A percentile compares a stretch with the other conserved stretches of the same genome.
Evolutionary conservation across 2,329 filamentous ascomycete species (phyloP).

Genomic region (Cadophora gregata): DNA sequence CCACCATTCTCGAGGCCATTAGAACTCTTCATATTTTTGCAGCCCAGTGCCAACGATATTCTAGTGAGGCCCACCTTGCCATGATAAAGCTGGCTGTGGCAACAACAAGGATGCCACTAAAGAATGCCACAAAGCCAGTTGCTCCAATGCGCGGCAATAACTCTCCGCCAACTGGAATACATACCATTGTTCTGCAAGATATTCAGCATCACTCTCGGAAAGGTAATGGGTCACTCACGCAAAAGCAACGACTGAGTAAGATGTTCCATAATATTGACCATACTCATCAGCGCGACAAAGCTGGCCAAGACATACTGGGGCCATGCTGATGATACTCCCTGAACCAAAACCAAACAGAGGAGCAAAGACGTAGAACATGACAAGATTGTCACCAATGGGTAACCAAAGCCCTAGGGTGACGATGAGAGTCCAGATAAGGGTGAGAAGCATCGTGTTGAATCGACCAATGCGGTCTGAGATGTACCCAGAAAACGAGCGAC

Average conservation of each 20-base stretch:
- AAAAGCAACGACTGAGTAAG: conserved; percentile 41
- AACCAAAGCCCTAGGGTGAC: conserved; percentile 38
- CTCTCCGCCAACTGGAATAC: conserved; percentile 40
- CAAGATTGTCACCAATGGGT: conserved; percentile 33
- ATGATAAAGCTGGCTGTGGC: conserved; percentile 38
- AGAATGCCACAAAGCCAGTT: conserved; percentile 38
- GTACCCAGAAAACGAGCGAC: conserved; percentile 37
- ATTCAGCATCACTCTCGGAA: background rate
- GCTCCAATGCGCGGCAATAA: conserved; percentile 35
- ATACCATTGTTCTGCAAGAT: conserved; percentile 35
- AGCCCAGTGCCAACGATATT: conserved; percentile 41
- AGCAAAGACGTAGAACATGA: conserved; percentile 41
- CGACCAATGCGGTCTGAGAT: conserved; percentile 38
- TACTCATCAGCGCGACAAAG: conserved; percentile 42
- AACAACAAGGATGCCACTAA: conserved; percentile 38
- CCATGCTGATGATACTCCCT: conserved; percentile 42
- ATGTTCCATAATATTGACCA: conserved; percentile 41
- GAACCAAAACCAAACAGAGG: conserved; percentile 42
- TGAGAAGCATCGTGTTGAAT: conserved; percentile 40
- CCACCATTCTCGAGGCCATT: too few species aligned
- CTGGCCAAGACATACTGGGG: conserved; percentile 41
- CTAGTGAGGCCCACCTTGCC: conserved; percentile 42
- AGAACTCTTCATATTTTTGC: conserved; percentile 31
- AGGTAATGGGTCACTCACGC: conserved; percentile 37
- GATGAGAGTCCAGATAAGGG: conserved; percentile 34